A percentile compares a stretch with the other conserved stretches of the same genome.
Conservation (phyloP, 805 yeast species). For the Cyberlindnera xylosilytica region DNA sequence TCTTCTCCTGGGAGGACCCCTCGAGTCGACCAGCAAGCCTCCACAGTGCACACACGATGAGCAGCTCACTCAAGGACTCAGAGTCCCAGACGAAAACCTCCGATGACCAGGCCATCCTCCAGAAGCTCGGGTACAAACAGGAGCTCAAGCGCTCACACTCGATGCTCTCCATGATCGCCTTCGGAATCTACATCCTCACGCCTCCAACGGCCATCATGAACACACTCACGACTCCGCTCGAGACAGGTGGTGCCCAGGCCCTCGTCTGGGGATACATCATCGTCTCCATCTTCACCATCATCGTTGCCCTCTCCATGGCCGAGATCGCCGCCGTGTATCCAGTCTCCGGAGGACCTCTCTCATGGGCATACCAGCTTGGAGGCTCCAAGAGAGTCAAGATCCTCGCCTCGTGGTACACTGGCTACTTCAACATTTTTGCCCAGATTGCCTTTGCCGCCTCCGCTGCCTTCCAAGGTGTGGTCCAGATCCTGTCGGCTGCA, state of each 20-base stretch:
- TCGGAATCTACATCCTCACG: slow-evolving; percentile 26
- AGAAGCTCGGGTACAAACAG: slow-evolving; percentile 27
- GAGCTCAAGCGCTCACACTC: slow-evolving; percentile 26
- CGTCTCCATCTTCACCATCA: slow-evolving; percentile 24
- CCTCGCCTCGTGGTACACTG: slow-evolving; percentile 30
- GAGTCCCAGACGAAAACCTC: slow-evolving; percentile 4
- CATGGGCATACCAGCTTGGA: slow-evolving; percentile 34
- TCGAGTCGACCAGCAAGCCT: no score
- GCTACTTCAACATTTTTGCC: slow-evolving; percentile 29
- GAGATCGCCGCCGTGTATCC: slow-evolving; percentile 35
- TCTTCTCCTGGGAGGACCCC: no score
- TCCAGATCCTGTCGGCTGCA: slow-evolving; percentile 22
- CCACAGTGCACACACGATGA: not conserved
- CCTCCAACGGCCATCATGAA: slow-evolving; percentile 27
- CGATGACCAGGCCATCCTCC: slow-evolving; percentile 18
- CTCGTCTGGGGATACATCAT: slow-evolving; percentile 29
- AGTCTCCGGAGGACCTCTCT: slow-evolving; percentile 33
- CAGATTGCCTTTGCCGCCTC: slow-evolving; percentile 27
- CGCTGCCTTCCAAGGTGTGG: slow-evolving; percentile 27
- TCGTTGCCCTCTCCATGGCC: slow-evolving; percentile 26
- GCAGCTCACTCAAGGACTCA: slow-evolving; percentile 6
- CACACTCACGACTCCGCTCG: slow-evolving; percentile 25
- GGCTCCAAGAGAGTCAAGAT: slow-evolving; percentile 24
- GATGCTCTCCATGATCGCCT: slow-evolving; percentile 23
- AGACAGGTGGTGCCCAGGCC: slow-evolving; percentile 27